Conservation (phyloP, 257 asterid species). For the Haberlea rhodopensis region DNA sequence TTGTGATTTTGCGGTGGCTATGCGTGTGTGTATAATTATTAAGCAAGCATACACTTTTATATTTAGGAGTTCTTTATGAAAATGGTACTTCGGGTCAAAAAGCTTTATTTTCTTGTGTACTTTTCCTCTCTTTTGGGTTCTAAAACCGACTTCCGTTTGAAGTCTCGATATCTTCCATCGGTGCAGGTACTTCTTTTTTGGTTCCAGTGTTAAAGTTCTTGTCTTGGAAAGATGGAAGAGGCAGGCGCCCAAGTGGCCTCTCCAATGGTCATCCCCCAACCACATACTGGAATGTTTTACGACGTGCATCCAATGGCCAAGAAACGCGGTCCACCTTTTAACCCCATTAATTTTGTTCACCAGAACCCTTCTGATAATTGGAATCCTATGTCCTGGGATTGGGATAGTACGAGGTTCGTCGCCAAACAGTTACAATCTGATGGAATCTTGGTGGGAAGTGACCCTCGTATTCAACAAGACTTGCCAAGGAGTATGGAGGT, state of each 20-base stretch:
- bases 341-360: constrained; percentile 30
- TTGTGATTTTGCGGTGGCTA: constrained; percentile 6
- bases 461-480: constrained; percentile 57
- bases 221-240: constrained; percentile 51
- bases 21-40: background rate
- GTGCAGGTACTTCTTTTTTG: constrained; percentile 29
- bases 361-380: constrained; percentile 47
- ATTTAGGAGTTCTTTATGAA: background rate
- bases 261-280: constrained; percentile 51
- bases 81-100: background rate
- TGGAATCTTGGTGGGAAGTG: constrained; percentile 21
- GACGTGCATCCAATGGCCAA: constrained; percentile 41
- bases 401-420: constrained; percentile 72
- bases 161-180: constrained; percentile 6
- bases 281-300: constrained; percentile 39
- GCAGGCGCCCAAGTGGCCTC: constrained; percentile 53
- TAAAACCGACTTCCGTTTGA: constrained; percentile 9
- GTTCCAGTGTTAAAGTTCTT: constrained; percentile 14
- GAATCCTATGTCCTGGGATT: constrained; percentile 68
- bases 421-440: constrained; percentile 54
- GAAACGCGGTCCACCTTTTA: constrained; percentile 58
- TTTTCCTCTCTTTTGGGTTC: background rate
- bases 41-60: background rate
- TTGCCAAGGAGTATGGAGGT: constrained; percentile 47
- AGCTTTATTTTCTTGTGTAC: background rate